These are phyloP conservation scores for Takashimella koratensis DNA, from an alignment of 1,284 basidiomycete genomes.

Conservation along the genomic window DNA sequence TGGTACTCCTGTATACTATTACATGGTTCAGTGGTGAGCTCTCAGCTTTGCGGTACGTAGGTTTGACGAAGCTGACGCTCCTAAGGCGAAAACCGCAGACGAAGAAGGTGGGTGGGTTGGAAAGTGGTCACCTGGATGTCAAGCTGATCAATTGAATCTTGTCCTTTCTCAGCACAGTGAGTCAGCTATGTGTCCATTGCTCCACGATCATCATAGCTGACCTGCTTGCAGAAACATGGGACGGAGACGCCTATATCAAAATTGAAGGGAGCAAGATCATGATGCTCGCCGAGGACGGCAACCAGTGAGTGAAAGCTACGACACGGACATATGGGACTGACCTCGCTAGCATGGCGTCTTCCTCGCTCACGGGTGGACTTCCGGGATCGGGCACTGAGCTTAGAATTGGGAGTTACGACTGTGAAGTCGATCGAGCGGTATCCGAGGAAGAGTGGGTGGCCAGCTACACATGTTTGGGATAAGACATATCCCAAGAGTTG, in stretches of 20 bases:
- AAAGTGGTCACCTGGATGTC: background rate
- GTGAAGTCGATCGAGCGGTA: conserved; percentile 45
- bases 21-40: conserved; percentile 45
- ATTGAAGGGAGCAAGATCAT: conserved; percentile 55
- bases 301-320: conserved; percentile 44
- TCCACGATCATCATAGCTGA: background rate
- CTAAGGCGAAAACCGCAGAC: conserved; percentile 48
- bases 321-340: no score
- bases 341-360: conserved; percentile 27
- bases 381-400: conserved; percentile 50
- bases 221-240: conserved; percentile 46
- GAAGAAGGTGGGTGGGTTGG: conserved; percentile 36
- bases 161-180: conserved; percentile 37
- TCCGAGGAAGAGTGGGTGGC: conserved; percentile 29
- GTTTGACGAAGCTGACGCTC: conserved; percentile 13
- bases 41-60: background rate
- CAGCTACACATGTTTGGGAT: no score
- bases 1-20: conserved; percentile 24
- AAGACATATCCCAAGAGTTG: conserved; percentile 2
- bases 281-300: conserved; percentile 51
- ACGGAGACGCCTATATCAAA: conserved; percentile 54
- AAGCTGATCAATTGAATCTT: background rate
- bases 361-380: conserved; percentile 23
- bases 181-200: conserved; percentile 4
- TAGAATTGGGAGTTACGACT: conserved; percentile 62